Percentiles rank a stretch among this genome's conserved stretches.
Evolutionary conservation across 306 rosid genomes (phyloP).

Genomic region (Echinosophora koreensis): DNA sequence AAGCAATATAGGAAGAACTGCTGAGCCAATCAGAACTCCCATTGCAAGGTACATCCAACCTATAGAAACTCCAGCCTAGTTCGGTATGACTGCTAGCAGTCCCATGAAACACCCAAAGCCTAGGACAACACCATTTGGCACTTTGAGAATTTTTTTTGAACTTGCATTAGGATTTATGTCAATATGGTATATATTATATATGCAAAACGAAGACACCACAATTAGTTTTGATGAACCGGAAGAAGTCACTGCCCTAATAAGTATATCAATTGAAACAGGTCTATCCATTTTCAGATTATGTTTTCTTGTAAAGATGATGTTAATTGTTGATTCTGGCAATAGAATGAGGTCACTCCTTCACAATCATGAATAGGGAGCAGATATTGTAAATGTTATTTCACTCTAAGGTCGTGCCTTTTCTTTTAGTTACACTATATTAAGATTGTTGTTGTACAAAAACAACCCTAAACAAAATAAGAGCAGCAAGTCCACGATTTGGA

Average conservation of each 20-base stretch:
- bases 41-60: slow-evolving; percentile 97
- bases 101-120: slow-evolving; percentile 92
- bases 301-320: too few species aligned
- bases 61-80: slow-evolving; percentile 84
- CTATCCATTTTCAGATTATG: too few species aligned
- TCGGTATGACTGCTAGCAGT: slow-evolving; percentile 74
- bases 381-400: too few species aligned
- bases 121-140: slow-evolving; percentile 73
- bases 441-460: too few species aligned
- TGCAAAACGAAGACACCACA: slow-evolving; percentile 84
- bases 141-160: slow-evolving; percentile 77
- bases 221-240: slow-evolving; percentile 94
- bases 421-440: too few species aligned
- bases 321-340: too few species aligned
- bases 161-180: slow-evolving; percentile 83
- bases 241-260: slow-evolving; percentile 91
- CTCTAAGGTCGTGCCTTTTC: too few species aligned
- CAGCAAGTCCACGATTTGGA: too few species aligned
- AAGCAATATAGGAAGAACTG: slow-evolving; percentile 86
- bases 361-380: too few species aligned
- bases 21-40: slow-evolving; percentile 94
- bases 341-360: too few species aligned
- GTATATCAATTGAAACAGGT: slow-evolving; percentile 10
- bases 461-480: too few species aligned
- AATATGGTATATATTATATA: slow-evolving; percentile 85